A percentile compares a stretch with the other conserved stretches of the same genome.
Evolutionary conservation across 2,329 filamentous ascomycete species (phyloP).

Genomic region (Apiospora malaysiana): DNA sequence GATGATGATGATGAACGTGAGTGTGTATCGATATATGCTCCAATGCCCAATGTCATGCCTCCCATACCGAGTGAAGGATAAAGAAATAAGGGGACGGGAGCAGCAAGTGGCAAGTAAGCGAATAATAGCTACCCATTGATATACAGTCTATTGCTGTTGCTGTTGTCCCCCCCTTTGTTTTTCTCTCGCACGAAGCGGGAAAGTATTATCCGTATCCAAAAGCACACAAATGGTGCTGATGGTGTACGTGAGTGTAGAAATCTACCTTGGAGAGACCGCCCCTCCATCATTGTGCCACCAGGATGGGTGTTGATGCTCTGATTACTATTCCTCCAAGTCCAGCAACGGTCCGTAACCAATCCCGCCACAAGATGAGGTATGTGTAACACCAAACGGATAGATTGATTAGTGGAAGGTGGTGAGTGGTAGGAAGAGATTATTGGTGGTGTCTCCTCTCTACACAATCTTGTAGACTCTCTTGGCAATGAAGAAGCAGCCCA

Average conservation of each 20-base stretch:
- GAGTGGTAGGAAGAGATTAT: neutral
- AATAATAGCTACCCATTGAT: too few species aligned
- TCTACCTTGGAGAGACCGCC: neutral
- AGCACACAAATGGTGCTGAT: neutral
- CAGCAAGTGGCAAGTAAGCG: too few species aligned
- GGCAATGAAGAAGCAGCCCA: slow-evolving; percentile 68
- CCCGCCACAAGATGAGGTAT: too few species aligned
- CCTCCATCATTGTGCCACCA: neutral
- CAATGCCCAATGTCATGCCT: neutral
- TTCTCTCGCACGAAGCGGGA: neutral
- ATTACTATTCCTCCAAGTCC: neutral
- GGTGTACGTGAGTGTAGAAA: neutral
- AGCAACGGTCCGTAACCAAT: neutral
- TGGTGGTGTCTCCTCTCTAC: neutral
- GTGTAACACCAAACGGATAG: neutral
- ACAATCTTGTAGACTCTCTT: slow-evolving; percentile 16
- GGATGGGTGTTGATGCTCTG: neutral
- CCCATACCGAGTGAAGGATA: neutral
- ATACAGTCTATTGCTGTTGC: too few species aligned
- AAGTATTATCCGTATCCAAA: neutral
- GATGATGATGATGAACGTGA: neutral
- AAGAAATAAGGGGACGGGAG: too few species aligned
- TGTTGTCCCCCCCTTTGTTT: too few species aligned
- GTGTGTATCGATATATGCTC: neutral
- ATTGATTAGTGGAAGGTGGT: neutral